Percentiles rank a stretch among this genome's conserved stretches.
These are phyloP conservation scores for Pichia sp. DNA, from an alignment of 1,139 yeast genomes.

Conservation along the genomic window DNA sequence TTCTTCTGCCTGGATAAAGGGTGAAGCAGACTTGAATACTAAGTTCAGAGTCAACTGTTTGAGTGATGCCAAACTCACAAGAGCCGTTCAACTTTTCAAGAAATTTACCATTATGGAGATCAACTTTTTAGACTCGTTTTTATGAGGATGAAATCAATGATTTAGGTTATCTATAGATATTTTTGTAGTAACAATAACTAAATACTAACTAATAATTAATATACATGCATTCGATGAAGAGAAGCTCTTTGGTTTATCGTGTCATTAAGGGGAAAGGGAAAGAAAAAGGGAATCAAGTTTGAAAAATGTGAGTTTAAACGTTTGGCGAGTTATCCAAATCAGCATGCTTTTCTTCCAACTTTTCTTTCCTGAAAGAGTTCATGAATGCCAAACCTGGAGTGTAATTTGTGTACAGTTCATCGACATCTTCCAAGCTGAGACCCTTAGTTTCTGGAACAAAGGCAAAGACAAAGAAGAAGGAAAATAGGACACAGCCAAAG, in stretches of 20 bases:
- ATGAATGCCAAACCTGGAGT: constrained; percentile 32
- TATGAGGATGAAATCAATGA: background rate
- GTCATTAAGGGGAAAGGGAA: background rate
- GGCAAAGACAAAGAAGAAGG: constrained; percentile 60
- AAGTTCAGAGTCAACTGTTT: constrained; percentile 27
- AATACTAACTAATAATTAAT: background rate
- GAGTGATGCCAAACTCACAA: constrained; percentile 37
- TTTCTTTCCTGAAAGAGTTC: constrained; percentile 11
- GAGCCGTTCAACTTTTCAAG: constrained; percentile 54
- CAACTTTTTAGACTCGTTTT: constrained; percentile 38
- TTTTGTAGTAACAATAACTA: background rate
- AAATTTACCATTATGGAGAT: constrained; percentile 57
- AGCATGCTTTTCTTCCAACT: constrained; percentile 9
- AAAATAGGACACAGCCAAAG: constrained; percentile 60
- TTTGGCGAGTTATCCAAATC: background rate
- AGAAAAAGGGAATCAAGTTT: background rate
- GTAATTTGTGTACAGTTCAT: constrained; percentile 49
- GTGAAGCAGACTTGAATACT: constrained; percentile 45
- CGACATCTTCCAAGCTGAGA: constrained; percentile 68
- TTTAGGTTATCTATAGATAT: background rate
- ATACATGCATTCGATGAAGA: background rate
- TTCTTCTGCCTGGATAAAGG: constrained; percentile 46
- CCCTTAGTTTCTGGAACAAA: constrained; percentile 74
- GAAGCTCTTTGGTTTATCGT: background rate
- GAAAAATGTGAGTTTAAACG: background rate